phyloP scores from a whole-genome alignment of 768 basidiomycete genomes.

The Phylloporus arenicola region DNA sequence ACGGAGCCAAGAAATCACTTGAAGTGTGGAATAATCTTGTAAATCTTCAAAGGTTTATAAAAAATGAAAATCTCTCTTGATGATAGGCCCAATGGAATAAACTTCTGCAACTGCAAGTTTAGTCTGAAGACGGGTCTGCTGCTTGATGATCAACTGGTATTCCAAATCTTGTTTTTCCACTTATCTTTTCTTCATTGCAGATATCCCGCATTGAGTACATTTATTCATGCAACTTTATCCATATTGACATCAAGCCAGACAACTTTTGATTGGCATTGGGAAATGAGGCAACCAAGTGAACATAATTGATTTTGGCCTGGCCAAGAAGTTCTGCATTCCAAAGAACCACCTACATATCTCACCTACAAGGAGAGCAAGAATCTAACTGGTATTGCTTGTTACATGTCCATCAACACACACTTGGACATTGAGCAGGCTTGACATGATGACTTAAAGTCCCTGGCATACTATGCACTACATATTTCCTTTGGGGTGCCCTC shows the following conservation, averaged over 20 bases:
- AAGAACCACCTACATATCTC: constrained; percentile 99
- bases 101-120: constrained; percentile 97
- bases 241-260: constrained; percentile 98
- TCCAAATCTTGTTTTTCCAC: constrained; percentile 28
- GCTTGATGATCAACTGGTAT: constrained; percentile 91
- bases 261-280: constrained; percentile 99
- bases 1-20: too few species aligned
- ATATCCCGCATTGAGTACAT: constrained; percentile 99
- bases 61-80: too few species aligned
- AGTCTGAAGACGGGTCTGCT: constrained; percentile 93
- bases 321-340: constrained; percentile 99
- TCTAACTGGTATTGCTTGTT: constrained; percentile 95
- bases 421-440: constrained; percentile 96
- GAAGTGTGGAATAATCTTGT: too few species aligned
- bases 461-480: constrained; percentile 99
- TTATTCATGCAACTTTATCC: constrained; percentile 98
- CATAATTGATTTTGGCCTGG: constrained; percentile 95
- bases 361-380: constrained; percentile 99
- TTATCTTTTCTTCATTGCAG: constrained; percentile 39
- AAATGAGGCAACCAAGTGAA: constrained; percentile 99
- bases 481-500: constrained; percentile 96
- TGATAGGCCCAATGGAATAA: too few species aligned
- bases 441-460: constrained; percentile 95
- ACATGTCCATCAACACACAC: constrained; percentile 99
- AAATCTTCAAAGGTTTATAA: too few species aligned